These are phyloP conservation scores for Nevesoporus exiguus DNA, from an alignment of 768 basidiomycete genomes.

Conservation along the genomic window DNA sequence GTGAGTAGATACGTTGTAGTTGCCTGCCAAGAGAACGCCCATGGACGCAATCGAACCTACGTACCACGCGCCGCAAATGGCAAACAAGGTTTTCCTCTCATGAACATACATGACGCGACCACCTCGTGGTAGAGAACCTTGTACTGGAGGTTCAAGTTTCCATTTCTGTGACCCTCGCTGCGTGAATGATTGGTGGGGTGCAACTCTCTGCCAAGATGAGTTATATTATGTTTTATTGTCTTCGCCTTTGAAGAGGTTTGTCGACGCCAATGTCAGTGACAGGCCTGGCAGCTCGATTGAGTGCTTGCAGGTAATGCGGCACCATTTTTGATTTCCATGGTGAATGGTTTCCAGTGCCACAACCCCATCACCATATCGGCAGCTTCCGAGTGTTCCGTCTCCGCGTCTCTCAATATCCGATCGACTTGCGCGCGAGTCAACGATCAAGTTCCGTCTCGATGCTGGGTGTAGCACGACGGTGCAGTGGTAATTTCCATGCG, in stretches of 20 bases:
- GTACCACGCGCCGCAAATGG: no score
- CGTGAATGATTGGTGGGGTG: not conserved
- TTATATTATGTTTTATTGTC: not conserved
- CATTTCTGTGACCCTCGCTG: not conserved
- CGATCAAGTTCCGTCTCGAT: not conserved
- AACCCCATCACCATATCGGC: not conserved
- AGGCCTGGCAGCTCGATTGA: no score
- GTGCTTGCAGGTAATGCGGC: no score
- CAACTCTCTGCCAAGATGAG: not conserved
- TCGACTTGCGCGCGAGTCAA: not conserved
- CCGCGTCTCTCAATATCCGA: not conserved
- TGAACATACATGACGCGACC: not conserved
- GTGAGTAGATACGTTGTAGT: no score
- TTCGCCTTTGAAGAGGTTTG: not conserved
- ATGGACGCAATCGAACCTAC: no score
- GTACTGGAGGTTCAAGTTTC: not conserved
- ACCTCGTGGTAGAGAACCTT: not conserved
- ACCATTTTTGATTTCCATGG: no score
- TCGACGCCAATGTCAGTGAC: not conserved
- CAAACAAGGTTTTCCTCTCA: not conserved
- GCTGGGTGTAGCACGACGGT: no score
- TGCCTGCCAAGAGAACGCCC: no score
- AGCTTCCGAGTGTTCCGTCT: not conserved
- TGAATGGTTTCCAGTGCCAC: no score
- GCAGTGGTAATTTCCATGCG: not conserved